These are phyloP conservation scores for Sporisorium scitamineum DNA, from an alignment of 1,284 basidiomycete genomes.

Conservation along the genomic window DNA sequence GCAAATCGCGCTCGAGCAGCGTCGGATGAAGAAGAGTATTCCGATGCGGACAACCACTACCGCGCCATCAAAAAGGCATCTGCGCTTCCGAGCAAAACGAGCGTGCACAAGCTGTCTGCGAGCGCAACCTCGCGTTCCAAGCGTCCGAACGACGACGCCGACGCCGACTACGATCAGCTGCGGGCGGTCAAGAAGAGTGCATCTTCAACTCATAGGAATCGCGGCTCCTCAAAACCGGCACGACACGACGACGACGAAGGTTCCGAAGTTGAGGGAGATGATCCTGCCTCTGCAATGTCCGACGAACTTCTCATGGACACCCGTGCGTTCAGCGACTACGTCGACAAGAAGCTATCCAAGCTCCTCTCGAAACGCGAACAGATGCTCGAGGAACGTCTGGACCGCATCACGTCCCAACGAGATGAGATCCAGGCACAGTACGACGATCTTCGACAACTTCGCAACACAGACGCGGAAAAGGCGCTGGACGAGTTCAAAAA, in stretches of 20 bases:
- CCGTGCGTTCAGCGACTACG: slow-evolving; percentile 36
- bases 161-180: slow-evolving; percentile 11
- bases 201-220: slow-evolving; percentile 1
- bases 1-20: slow-evolving; percentile 20
- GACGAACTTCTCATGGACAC: slow-evolving; percentile 40
- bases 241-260: slow-evolving; percentile 6
- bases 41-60: slow-evolving; percentile 29
- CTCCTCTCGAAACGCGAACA: slow-evolving; percentile 43
- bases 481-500: slow-evolving; percentile 57
- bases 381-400: slow-evolving; percentile 50
- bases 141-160: slow-evolving; percentile 12
- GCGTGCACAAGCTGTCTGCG: slow-evolving; percentile 11
- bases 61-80: slow-evolving; percentile 23
- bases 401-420: slow-evolving; percentile 47
- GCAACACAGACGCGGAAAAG: slow-evolving; percentile 55
- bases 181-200: slow-evolving; percentile 22
- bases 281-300: slow-evolving; percentile 5
- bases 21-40: slow-evolving; percentile 32
- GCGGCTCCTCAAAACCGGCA: background rate
- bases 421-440: slow-evolving; percentile 64
- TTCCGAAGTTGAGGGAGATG: slow-evolving; percentile 9
- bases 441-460: slow-evolving; percentile 61
- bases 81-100: slow-evolving; percentile 7
- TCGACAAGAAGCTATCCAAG: slow-evolving; percentile 46
- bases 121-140: slow-evolving; percentile 13